Percentiles rank a stretch among this genome's conserved stretches.
Conservation (phyloP, 2,329 filamentous ascomycete genomes). For the Trichoderma guizhouense region DNA sequence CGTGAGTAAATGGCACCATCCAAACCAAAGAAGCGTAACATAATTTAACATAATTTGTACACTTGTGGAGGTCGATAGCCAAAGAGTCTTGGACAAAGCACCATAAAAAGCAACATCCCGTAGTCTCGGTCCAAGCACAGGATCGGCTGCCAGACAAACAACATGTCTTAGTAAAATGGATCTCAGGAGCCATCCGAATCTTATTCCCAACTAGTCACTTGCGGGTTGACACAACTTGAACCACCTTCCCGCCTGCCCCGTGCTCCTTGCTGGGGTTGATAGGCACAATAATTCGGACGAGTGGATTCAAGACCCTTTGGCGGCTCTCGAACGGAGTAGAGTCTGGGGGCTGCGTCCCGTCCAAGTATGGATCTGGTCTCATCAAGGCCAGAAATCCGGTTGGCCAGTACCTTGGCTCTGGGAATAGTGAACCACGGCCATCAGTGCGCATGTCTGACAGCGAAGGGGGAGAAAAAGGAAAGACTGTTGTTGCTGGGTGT, state of each 20-base stretch:
- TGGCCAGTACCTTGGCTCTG: not conserved
- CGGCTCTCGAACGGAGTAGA: not conserved
- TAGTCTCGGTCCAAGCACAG: slow-evolving; percentile 3
- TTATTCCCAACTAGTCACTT: not conserved
- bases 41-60: too few relatives aligned
- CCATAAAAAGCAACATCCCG: slow-evolving; percentile 7
- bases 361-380: slow-evolving; percentile 4
- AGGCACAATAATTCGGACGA: not conserved
- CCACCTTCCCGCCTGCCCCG: not conserved
- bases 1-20: not conserved
- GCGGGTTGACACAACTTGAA: not conserved
- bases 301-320: not conserved
- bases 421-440: not conserved
- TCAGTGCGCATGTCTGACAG: slow-evolving; percentile 19
- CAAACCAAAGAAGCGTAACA: not conserved
- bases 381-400: not conserved
- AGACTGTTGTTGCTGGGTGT: slow-evolving; percentile 8
- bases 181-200: not conserved
- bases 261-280: not conserved
- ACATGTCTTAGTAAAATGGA: slow-evolving; percentile 10
- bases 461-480: slow-evolving; percentile 9
- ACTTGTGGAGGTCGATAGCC: not conserved
- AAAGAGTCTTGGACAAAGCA: not conserved
- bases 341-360: not conserved
- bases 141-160: slow-evolving; percentile 15